phyloP scores from a whole-genome alignment of 345 rosid genomes.

The Aquilaria yunnanensis region DNA sequence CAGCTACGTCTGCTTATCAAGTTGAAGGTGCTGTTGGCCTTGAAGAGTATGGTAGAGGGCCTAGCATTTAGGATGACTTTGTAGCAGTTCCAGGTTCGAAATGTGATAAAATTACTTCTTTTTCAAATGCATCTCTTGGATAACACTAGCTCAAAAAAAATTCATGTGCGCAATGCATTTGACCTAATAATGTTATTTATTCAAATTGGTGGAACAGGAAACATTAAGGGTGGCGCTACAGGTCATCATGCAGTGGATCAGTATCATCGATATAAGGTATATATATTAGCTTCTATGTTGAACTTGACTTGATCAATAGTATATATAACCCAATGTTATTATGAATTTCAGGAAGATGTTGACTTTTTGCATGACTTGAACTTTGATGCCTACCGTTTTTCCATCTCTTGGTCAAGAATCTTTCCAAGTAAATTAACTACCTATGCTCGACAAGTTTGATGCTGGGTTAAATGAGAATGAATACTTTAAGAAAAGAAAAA shows the following conservation, averaged over 20 bases:
- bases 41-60: slow-evolving; percentile 42
- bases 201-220: slow-evolving; percentile 18
- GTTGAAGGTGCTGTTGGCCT: slow-evolving; percentile 36
- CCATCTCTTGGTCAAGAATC: slow-evolving; percentile 74
- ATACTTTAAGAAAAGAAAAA: too few species aligned
- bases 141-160: too few species aligned
- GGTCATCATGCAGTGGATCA: slow-evolving; percentile 50
- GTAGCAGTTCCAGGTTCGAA: slow-evolving; percentile 33
- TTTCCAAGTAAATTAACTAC: slow-evolving; percentile 39
- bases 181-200: background rate
- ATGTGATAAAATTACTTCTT: too few species aligned
- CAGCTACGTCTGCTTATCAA: background rate
- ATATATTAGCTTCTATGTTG: slow-evolving; percentile 6
- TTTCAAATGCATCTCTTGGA: too few species aligned
- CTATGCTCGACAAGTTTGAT: too few species aligned
- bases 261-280: slow-evolving; percentile 40
- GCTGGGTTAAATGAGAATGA: too few species aligned
- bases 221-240: slow-evolving; percentile 28
- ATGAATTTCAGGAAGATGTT: slow-evolving; percentile 39
- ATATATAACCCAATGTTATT: too few species aligned
- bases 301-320: background rate
- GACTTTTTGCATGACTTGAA: slow-evolving; percentile 46
- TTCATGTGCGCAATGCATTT: background rate
- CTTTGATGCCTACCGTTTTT: slow-evolving; percentile 68
- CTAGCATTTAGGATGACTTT: slow-evolving; percentile 55